phyloP scores from a whole-genome alignment of 768 basidiomycete genomes.

The Boletus rufocinnamomeus region DNA sequence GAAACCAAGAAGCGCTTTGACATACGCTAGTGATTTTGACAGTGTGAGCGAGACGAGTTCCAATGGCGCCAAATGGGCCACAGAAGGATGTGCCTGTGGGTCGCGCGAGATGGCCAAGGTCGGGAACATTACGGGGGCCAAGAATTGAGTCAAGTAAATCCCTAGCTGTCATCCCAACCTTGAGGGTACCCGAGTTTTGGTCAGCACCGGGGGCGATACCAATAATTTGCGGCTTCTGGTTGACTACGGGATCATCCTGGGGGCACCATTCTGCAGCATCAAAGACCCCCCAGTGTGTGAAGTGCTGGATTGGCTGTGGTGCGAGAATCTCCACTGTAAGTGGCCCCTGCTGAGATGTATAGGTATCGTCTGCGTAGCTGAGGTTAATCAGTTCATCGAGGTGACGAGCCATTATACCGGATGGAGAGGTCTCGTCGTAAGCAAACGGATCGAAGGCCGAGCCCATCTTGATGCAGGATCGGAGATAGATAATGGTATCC shows the following conservation, averaged over 20 bases:
- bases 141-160: constrained; percentile 34
- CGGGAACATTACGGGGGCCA: constrained; percentile 10
- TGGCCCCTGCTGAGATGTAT: neutral
- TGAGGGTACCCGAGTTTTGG: neutral
- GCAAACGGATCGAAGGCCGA: constrained; percentile 28
- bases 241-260: constrained; percentile 32
- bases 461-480: constrained; percentile 30
- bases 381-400: constrained; percentile 25
- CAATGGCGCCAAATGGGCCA: constrained; percentile 29
- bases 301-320: constrained; percentile 17
- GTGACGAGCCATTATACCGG: constrained; percentile 17
- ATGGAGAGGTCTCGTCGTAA: constrained; percentile 17
- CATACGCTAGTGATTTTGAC: constrained; percentile 21
- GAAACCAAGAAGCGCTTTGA: constrained; percentile 23
- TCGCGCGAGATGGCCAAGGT: constrained; percentile 7
- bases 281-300: constrained; percentile 13
- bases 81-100: constrained; percentile 26
- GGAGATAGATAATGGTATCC: constrained; percentile 23
- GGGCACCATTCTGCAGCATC: constrained; percentile 32
- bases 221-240: constrained; percentile 27
- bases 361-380: constrained; percentile 1
- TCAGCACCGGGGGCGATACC: constrained; percentile 34
- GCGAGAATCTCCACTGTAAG: constrained; percentile 11
- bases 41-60: constrained; percentile 24
- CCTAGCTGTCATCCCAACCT: constrained; percentile 22